phyloP scores from a whole-genome alignment of 495 filamentous ascomycete genomes.

The Talaromyces proteolyticus region DNA sequence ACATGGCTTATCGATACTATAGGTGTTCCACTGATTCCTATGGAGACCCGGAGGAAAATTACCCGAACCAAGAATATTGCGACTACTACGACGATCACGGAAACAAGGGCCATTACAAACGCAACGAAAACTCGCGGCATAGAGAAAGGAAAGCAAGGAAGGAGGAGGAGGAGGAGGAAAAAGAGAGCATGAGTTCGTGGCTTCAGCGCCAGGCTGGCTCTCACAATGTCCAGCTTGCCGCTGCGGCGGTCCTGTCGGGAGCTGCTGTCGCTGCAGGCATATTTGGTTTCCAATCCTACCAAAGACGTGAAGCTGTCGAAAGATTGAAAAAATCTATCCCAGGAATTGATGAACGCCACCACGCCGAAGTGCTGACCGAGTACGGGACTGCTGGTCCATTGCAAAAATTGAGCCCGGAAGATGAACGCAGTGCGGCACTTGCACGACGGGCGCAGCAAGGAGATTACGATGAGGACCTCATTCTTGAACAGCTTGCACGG shows the following conservation, averaged over 20 bases:
- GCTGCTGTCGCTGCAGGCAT: constrained; percentile 67
- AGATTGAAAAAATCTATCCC: constrained; percentile 73
- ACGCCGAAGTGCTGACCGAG: constrained; percentile 63
- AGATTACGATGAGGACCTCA: constrained; percentile 91
- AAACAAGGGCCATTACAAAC: too few relatives aligned
- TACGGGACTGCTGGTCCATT: constrained; percentile 59
- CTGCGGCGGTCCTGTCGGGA: constrained; percentile 71
- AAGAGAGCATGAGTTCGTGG: constrained; percentile 48
- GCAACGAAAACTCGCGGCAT: neutral
- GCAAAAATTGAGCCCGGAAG: constrained; percentile 60
- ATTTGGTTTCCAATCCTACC: constrained; percentile 63
- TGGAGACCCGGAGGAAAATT: neutral
- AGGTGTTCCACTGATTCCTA: neutral
- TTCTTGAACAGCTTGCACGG: constrained; percentile 91
- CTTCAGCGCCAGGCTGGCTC: constrained; percentile 46
- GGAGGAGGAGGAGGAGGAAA: neutral
- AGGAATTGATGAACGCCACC: constrained; percentile 35
- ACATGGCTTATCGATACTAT: constrained; percentile 3
- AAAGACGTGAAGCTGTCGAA: constrained; percentile 53
- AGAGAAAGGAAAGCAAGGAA: neutral
- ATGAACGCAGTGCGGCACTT: constrained; percentile 67
- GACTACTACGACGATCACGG: neutral
- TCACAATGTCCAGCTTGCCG: constrained; percentile 60
- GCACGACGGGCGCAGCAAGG: constrained; percentile 76
- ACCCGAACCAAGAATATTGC: constrained; percentile 1